Base-by-base conservation (phyloP, 352 stramenopile species). In the Phytophthora uliginosa region DNA sequence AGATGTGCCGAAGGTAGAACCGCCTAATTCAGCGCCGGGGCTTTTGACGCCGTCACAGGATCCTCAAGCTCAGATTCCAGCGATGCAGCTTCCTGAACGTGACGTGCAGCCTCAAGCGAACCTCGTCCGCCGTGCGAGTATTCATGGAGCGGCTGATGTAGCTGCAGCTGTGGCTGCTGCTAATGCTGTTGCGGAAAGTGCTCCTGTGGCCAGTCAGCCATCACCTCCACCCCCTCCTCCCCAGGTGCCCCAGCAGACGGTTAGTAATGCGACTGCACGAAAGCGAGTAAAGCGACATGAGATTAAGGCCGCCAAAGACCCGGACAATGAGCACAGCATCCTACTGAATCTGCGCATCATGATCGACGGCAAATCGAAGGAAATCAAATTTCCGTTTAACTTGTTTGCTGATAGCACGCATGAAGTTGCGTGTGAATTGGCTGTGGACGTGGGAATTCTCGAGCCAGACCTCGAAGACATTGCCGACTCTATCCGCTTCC, bases 331-430 rank as follows among this genome's bases (percentile, higher is more conserved):
- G 26, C 90, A 95, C 79, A 95, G 87, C 42, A 94, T 95, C 38
- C 59, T 94, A 62, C 54, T 99, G 52, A 98, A 95, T 58, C 79
- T 99, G 42, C 93, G 89, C n/a, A 90, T 96, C 65, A 92, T 89
- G 66, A 89, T 96, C 40, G 87, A 96, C 69, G 89, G 93, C 74
- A 96, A 98, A 77, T 98, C 93, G n/a, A 97, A 98, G 77, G 97
- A 98, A 63, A 98, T 99, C 64, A 97, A 98, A 85, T 99, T 99
- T 82, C 90, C 95, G 17, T 99, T 98, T 86, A 96, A 98, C 76
- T 78, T 99, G 52, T 97, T 98, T 24, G 90, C 96, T 34, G 96
- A 99, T 77, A 97, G 95, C 74, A 89, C 94, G 17, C 90, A 98
- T 60, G 92, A 98, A 76, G 93, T 99, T 48, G 95, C 94, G n/a